A percentile compares a stretch with the other conserved stretches of the same genome.
Conservation (phyloP, 371 early-diverging fungal species). For the Circinella minor region DNA sequence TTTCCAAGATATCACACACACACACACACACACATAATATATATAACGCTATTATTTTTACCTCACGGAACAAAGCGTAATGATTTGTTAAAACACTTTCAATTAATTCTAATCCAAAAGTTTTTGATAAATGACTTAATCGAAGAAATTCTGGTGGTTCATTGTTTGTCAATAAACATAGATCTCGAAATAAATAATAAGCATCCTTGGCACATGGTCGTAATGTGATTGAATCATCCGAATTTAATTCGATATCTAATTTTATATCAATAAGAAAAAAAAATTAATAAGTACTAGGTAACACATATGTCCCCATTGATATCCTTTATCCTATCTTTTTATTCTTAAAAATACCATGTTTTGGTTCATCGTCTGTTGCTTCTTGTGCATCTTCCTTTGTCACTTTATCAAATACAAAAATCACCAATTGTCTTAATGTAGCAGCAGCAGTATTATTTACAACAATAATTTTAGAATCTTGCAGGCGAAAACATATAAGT, state of each 20-base stretch:
- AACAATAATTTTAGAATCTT: slow-evolving; percentile 84
- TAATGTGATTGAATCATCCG: slow-evolving; percentile 42
- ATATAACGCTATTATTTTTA: slow-evolving; percentile 27
- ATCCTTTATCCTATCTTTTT: neutral
- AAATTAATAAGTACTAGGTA: no score
- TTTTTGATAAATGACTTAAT: slow-evolving; percentile 66
- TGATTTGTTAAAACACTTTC: slow-evolving; percentile 89
- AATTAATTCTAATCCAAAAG: slow-evolving; percentile 91
- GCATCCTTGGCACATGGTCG: slow-evolving; percentile 82
- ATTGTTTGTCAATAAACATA: slow-evolving; percentile 74
- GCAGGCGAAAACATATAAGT: slow-evolving; percentile 86
- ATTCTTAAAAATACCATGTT: slow-evolving; percentile 33
- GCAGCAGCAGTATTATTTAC: slow-evolving; percentile 96
- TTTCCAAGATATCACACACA: neutral
- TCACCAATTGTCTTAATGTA: slow-evolving; percentile 90
- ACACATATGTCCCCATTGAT: neutral
- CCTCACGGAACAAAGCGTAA: slow-evolving; percentile 73
- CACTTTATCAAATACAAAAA: slow-evolving; percentile 94
- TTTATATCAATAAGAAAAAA: neutral
- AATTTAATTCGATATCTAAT: slow-evolving; percentile 32
- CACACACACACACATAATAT: neutral
- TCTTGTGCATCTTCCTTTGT: slow-evolving; percentile 63
- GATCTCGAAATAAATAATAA: slow-evolving; percentile 84
- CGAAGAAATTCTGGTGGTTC: slow-evolving; percentile 75
- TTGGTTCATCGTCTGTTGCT: slow-evolving; percentile 32